These are phyloP conservation scores for Ascochyta rabiei DNA, from an alignment of 2,329 filamentous ascomycete genomes.

Conservation along the genomic window DNA sequence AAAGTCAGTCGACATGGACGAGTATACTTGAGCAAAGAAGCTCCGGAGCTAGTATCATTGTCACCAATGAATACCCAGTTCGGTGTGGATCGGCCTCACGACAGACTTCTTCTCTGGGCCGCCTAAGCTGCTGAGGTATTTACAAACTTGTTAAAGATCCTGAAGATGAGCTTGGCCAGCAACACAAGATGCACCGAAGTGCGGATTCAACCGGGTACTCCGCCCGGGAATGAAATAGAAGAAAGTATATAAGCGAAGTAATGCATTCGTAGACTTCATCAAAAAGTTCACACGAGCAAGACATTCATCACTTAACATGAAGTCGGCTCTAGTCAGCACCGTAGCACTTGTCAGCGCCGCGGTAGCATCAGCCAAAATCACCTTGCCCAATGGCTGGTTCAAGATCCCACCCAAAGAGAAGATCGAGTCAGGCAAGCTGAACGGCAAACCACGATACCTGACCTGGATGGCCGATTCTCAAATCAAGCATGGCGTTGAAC, in stretches of 20 bases:
- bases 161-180: constrained; percentile 4
- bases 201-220: neutral
- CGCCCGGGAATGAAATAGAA: neutral
- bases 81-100: constrained; percentile 1
- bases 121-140: constrained; percentile 3
- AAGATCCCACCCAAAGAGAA: constrained; percentile 18
- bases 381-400: constrained; percentile 24
- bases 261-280: too few species aligned
- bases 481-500: constrained; percentile 30
- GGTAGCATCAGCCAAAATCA: constrained; percentile 17
- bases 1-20: neutral
- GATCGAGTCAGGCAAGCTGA: constrained; percentile 14
- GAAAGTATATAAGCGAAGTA: neutral
- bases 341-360: constrained; percentile 14
- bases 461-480: constrained; percentile 32
- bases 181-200: constrained; percentile 2
- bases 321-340: constrained; percentile 6
- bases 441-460: constrained; percentile 19
- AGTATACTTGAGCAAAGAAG: neutral
- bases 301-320: constrained; percentile 4
- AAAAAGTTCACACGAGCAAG: neutral
- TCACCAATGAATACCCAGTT: neutral
- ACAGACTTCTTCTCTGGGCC: neutral
- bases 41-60: neutral
- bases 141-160: neutral